Evolutionary conservation across 148 eudicot species (phyloP).

Genomic region (Talinum fruticosum): DNA sequence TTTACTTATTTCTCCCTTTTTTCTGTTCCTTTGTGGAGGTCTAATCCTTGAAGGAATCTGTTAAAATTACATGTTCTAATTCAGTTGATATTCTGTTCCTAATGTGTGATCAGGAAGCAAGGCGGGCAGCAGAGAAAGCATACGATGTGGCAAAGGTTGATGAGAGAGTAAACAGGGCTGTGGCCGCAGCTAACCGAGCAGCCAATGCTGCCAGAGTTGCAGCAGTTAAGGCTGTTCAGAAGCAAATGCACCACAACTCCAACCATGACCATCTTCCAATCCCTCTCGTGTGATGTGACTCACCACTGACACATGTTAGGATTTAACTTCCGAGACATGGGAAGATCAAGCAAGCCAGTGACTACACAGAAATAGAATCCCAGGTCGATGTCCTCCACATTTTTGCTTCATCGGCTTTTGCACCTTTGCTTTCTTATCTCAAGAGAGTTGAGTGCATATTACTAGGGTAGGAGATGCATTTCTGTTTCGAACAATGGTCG

Average conservation of each 20-base stretch:
- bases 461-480: slow-evolving; percentile 3
- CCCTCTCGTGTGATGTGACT: slow-evolving; percentile 40
- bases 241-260: slow-evolving; percentile 60
- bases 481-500: not conserved
- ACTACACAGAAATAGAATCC: not conserved
- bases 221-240: slow-evolving; percentile 84
- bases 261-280: slow-evolving; percentile 41
- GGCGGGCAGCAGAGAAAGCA: slow-evolving; percentile 78
- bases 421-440: slow-evolving; percentile 21
- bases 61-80: not conserved
- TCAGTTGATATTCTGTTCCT: not conserved
- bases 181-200: slow-evolving; percentile 75
- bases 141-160: slow-evolving; percentile 86
- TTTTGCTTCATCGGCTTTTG: slow-evolving; percentile 23
- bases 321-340: not conserved
- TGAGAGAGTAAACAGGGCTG: slow-evolving; percentile 79
- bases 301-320: slow-evolving; percentile 10
- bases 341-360: slow-evolving; percentile 10
- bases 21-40: no score
- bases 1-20: no score
- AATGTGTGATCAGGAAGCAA: slow-evolving; percentile 60
- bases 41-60: not conserved
- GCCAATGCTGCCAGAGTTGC: slow-evolving; percentile 96
- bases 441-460: slow-evolving; percentile 19
- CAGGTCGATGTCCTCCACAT: not conserved